Base-by-base conservation (phyloP, 2,329 filamentous ascomycete species). In the Diaporthe humulicola region DNA sequence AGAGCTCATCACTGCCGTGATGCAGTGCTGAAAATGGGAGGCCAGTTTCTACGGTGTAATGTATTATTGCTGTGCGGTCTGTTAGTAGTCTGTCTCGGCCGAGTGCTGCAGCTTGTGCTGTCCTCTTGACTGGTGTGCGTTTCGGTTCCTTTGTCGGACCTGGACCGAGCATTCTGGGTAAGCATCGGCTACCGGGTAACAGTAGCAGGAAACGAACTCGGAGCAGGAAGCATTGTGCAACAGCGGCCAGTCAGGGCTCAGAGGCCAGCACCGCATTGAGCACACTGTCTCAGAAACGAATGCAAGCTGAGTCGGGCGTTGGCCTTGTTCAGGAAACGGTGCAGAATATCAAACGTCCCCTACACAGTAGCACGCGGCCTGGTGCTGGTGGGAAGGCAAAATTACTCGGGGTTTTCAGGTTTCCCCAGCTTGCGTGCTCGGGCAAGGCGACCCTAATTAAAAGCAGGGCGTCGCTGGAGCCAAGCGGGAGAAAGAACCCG, bases 371-470 rank as follows among this genome's bases (percentile, higher is more conserved):
- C 10, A 69, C 64, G 25, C 40, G 60, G 60, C 45, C 45, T 38
- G 30, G 25, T n/a, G 45, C 45, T 19, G 30, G 64, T 17, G 6
- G 48, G 45, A 67, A 38, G 64, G 45, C 22, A 69, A 40, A 69
- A 69, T 54, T 54, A 54, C 45, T 54, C 48, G 33, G 64, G 64
- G 8, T 54, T 69, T 67, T 67, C 61, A 50, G 28, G 61, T 67
- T 67, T 67, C 45, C 45, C 61, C 45, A 52, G 45, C 30, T 52
- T 67, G 45, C 30, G 45, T 67, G 45, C 48, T 69, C 64, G 64
- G 64, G 33, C 64, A 69, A 54, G 33, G 64, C 64, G 64, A 69
- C 19, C 48, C 64, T 69, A 54, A 67, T 42, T 19, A 42, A 61
- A 61, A 38, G 36, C 57, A 67, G 33, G 52, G 33, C 25, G 40